Evolutionary conservation across 768 basidiomycete species (phyloP).

Genomic region (Pisolithus microcarpus): DNA sequence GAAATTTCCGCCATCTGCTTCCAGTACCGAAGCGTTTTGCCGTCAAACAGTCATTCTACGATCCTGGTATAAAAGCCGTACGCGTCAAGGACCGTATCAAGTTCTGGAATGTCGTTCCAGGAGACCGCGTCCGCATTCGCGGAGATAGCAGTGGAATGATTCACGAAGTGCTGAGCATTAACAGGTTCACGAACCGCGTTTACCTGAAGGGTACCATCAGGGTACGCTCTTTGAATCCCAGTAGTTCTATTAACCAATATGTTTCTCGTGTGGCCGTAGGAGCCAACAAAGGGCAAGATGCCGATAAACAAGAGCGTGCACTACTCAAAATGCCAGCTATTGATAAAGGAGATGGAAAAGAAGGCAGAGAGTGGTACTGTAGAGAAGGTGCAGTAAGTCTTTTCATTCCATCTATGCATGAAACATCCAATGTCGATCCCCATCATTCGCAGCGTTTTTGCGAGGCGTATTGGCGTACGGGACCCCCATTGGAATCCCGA

Average conservation of each 20-base stretch:
- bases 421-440: too few relatives aligned
- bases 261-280: slow-evolving; percentile 10
- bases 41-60: slow-evolving; percentile 37
- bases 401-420: neutral
- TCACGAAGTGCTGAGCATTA: slow-evolving; percentile 67
- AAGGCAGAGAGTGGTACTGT: slow-evolving; percentile 36
- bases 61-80: slow-evolving; percentile 44
- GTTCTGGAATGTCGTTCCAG: slow-evolving; percentile 84
- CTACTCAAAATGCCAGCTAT: slow-evolving; percentile 78
- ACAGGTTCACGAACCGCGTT: slow-evolving; percentile 64
- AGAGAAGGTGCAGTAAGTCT: slow-evolving; percentile 40
- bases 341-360: slow-evolving; percentile 59
- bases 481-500: slow-evolving; percentile 52
- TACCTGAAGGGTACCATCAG: slow-evolving; percentile 40
- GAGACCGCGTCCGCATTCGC: slow-evolving; percentile 66
- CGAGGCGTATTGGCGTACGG: slow-evolving; percentile 59
- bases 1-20: slow-evolving; percentile 58
- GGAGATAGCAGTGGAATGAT: slow-evolving; percentile 55
- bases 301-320: slow-evolving; percentile 39
- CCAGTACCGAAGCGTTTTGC: slow-evolving; percentile 51
- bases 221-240: slow-evolving; percentile 15
- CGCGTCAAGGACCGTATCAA: slow-evolving; percentile 66
- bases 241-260: neutral
- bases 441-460: slow-evolving; percentile 56
- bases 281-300: slow-evolving; percentile 16